phyloP scores from a whole-genome alignment of 2,329 filamentous ascomycete species.

The Trichophyton mentagrophytes region DNA sequence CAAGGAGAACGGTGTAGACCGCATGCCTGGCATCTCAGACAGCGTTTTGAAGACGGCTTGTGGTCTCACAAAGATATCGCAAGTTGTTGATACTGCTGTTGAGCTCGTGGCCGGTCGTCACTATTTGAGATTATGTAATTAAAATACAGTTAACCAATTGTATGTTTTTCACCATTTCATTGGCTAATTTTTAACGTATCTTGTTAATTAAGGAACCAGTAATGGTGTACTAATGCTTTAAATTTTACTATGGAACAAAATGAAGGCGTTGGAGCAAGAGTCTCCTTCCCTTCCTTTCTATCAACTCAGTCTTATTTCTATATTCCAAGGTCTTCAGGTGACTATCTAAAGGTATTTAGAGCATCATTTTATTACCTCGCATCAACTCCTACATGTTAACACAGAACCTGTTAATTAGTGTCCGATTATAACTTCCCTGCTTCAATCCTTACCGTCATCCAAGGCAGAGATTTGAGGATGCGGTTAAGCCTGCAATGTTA shows the following conservation, averaged over 20 bases:
- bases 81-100: neutral
- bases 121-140: neutral
- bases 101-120: too few relatives aligned
- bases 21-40: conserved; percentile 1
- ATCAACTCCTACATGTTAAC: neutral
- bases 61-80: neutral
- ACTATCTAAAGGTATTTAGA: too few relatives aligned
- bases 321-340: too few relatives aligned
- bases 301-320: neutral
- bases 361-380: neutral
- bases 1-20: neutral
- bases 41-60: neutral
- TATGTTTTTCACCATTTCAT: too few relatives aligned
- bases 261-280: neutral
- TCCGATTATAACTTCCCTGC: neutral
- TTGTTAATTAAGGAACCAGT: too few relatives aligned
- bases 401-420: neutral
- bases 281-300: neutral
- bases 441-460: neutral
- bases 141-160: too few relatives aligned
- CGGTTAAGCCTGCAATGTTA: neutral
- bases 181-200: too few relatives aligned
- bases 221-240: too few relatives aligned
- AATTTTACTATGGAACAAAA: too few relatives aligned
- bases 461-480: neutral